Base-by-base conservation (phyloP, 2,329 filamentous ascomycete genomes). In the Aspergillus calidoustus region DNA sequence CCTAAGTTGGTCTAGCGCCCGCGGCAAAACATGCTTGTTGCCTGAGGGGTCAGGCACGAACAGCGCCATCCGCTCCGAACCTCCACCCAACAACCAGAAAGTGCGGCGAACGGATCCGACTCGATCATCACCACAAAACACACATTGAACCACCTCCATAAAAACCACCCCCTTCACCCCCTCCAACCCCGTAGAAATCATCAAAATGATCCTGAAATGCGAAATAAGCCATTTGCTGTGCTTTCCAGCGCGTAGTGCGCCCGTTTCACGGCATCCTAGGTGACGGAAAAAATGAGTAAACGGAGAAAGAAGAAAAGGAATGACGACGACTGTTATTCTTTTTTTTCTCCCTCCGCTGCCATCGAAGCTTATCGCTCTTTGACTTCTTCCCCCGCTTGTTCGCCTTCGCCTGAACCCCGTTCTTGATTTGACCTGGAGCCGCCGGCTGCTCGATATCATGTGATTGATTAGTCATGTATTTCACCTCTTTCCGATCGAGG, bases 331-430 rank as follows among this genome's bases (percentile, higher is more conserved):
- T 15, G 15, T 30, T 19, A 28, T 13, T 43, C 48, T 57, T 57
- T 61, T 47, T 19, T 53, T 31, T 23, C 38, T 34, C 44, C 53
- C 59, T 58, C 34, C 58, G 59, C 46, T 61, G 65, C 64, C 59
- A 61, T 69, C 67, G 61, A 74, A 74, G 71, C 71, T 74, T 73
- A 74, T 73, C 69, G 67, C 54, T 68, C 54, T 72, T 74, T 69
- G 66, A 66, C 66, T 74, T 68, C 63, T 38, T 65, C 68, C 69
- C 69, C 70, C 66, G 68, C 66, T 58, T 66, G 61, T 68, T 68
- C 60, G 62, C 53, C 57, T 41, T 62, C 64, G 58, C 53, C 61
- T 60, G 58, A 59, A 38, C 46, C 54, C 54, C 48, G 13, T 64
- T 57, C 41, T 50, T 64, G 63, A 61, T 66, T 66, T 46, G 57